Evolutionary conservation across 768 basidiomycete genomes (phyloP).

Genomic region (Daedaleopsis nitida): DNA sequence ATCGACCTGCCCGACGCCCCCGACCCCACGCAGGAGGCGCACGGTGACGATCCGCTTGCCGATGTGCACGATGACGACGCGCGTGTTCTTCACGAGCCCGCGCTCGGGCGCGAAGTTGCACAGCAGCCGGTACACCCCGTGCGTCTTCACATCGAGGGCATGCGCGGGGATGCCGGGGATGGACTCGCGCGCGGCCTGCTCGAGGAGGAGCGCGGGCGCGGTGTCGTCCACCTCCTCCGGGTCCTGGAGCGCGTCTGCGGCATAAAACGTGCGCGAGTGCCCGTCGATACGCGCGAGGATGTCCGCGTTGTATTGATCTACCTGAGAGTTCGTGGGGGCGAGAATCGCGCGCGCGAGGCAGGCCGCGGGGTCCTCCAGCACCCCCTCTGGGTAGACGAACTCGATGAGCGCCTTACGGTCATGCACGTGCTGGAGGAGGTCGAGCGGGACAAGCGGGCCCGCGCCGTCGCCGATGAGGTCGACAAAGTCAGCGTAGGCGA

Average conservation of each 20-base stretch:
- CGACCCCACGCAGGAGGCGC: slow-evolving; percentile 25
- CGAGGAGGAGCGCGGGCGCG: slow-evolving; percentile 24
- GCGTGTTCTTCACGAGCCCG: slow-evolving; percentile 43
- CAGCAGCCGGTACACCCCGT: slow-evolving; percentile 36
- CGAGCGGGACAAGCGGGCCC: slow-evolving; percentile 27
- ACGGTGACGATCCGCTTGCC: slow-evolving; percentile 28
- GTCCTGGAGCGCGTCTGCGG: slow-evolving; percentile 29
- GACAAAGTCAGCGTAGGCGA: slow-evolving; percentile 37
- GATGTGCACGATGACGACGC: slow-evolving; percentile 35
- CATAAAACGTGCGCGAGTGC: slow-evolving; percentile 24
- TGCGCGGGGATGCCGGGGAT: slow-evolving; percentile 29
- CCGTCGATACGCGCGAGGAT: slow-evolving; percentile 33
- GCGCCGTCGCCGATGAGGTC: slow-evolving; percentile 41
- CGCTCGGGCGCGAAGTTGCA: slow-evolving; percentile 40
- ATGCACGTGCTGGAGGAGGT: slow-evolving; percentile 22
- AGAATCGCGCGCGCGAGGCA: slow-evolving; percentile 38
- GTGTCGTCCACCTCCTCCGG: slow-evolving; percentile 20
- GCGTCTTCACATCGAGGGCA: slow-evolving; percentile 33
- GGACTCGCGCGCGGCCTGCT: slow-evolving; percentile 22
- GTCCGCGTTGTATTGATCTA: slow-evolving; percentile 36
- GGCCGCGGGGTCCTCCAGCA: slow-evolving; percentile 25
- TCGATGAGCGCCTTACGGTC: slow-evolving; percentile 24
- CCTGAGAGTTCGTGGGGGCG: slow-evolving; percentile 39
- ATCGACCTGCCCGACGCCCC: slow-evolving; percentile 17
- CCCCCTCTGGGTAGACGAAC: slow-evolving; percentile 32